Evolutionary conservation across 768 basidiomycete genomes (phyloP).

Genomic region (Crepidotus variabilis): DNA sequence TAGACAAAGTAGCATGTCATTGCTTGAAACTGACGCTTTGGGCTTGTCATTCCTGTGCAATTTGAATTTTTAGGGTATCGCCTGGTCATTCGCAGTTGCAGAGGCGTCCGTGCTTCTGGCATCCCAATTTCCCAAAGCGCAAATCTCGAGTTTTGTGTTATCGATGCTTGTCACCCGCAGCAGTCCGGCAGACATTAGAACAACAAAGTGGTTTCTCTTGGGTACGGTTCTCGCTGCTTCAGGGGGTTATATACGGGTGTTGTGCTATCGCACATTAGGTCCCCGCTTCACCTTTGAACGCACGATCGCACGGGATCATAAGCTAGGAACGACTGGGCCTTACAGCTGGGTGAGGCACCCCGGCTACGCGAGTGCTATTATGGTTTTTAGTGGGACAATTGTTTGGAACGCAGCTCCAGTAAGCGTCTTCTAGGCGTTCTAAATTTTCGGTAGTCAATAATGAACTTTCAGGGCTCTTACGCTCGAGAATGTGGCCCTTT

Average conservation of each 20-base stretch:
- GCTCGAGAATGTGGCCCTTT: conserved; percentile 38
- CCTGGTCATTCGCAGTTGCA: conserved; percentile 32
- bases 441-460: conserved; percentile 3
- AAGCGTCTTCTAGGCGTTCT: too few relatives aligned
- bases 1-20: too few relatives aligned
- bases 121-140: conserved; percentile 18
- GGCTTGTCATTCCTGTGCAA: not conserved
- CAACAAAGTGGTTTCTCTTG: conserved; percentile 28
- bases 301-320: conserved; percentile 43
- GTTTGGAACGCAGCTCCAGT: conserved; percentile 34
- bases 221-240: conserved; percentile 34
- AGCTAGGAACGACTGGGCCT: conserved; percentile 43
- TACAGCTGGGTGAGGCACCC: conserved; percentile 49
- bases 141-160: conserved; percentile 21
- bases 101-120: conserved; percentile 35
- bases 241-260: conserved; percentile 38
- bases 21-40: not conserved
- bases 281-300: conserved; percentile 49
- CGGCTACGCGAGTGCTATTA: conserved; percentile 40
- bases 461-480: conserved; percentile 42
- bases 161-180: conserved; percentile 23
- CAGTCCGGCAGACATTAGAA: conserved; percentile 21
- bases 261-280: conserved; percentile 45
- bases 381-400: conserved; percentile 29
- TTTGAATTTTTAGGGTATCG: conserved; percentile 27